Conservation (phyloP, 805 yeast species). For the Barnettozyma pratensis region DNA sequence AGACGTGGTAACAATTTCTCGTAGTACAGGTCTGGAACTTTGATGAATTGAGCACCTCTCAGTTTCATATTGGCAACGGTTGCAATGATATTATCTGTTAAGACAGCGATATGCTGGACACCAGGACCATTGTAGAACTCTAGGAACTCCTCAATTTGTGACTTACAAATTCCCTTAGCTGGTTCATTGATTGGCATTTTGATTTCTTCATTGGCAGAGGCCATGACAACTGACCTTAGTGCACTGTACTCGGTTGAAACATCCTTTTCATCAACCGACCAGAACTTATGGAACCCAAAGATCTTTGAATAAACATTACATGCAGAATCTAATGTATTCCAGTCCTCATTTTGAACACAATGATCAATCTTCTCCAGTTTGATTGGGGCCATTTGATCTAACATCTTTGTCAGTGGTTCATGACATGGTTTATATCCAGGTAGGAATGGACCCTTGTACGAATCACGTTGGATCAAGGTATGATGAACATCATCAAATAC, state of each 20-base stretch:
- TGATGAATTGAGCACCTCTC: slow-evolving; percentile 70
- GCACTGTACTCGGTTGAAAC: slow-evolving; percentile 69
- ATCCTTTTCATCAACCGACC: slow-evolving; percentile 81
- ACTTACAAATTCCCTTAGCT: slow-evolving; percentile 55
- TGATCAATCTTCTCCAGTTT: slow-evolving; percentile 56
- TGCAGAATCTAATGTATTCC: slow-evolving; percentile 57
- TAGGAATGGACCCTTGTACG: slow-evolving; percentile 38
- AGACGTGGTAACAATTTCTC: slow-evolving; percentile 42
- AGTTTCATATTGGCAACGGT: slow-evolving; percentile 47
- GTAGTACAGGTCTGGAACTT: slow-evolving; percentile 57
- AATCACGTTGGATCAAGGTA: slow-evolving; percentile 48
- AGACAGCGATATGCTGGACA: slow-evolving; percentile 75
- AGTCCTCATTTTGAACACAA: slow-evolving; percentile 72
- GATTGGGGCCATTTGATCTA: slow-evolving; percentile 30
- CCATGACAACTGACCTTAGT: slow-evolving; percentile 70
- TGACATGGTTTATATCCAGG: slow-evolving; percentile 38
- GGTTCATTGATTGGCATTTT: slow-evolving; percentile 89
- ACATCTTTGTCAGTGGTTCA: background rate
- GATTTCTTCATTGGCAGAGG: slow-evolving; percentile 55
- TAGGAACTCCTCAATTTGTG: slow-evolving; percentile 80
- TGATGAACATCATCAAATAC: slow-evolving; percentile 64
- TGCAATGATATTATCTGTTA: slow-evolving; percentile 53
- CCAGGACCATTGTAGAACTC: slow-evolving; percentile 79
- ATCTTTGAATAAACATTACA: slow-evolving; percentile 56
- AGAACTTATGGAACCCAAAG: slow-evolving; percentile 71